These are phyloP conservation scores for Barnettozyma wickerhamii DNA, from an alignment of 805 yeast species.

Conservation along the genomic window DNA sequence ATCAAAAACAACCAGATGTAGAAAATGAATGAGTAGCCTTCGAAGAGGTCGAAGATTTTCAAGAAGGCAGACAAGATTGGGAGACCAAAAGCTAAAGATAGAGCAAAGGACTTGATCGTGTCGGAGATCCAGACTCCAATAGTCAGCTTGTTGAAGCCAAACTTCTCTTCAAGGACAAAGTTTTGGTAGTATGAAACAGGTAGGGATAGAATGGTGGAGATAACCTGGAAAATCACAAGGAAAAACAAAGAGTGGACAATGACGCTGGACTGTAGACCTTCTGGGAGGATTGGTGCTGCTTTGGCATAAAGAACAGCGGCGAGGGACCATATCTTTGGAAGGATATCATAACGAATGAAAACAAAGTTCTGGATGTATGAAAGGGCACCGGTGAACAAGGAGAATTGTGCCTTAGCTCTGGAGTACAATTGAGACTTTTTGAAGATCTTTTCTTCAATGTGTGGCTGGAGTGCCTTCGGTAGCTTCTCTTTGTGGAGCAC, in stretches of 20 bases:
- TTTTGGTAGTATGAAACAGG: constrained; percentile 75
- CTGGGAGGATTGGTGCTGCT: constrained; percentile 26
- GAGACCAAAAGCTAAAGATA: constrained; percentile 58
- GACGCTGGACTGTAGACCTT: constrained; percentile 43
- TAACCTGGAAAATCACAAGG: constrained; percentile 43
- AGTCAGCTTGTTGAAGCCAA: constrained; percentile 90
- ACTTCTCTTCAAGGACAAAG: constrained; percentile 88
- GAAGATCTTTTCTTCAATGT: constrained; percentile 69
- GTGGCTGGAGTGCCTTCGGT: constrained; percentile 65
- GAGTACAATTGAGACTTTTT: constrained; percentile 75
- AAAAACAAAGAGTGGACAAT: constrained; percentile 72
- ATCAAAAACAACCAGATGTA: constrained; percentile 74
- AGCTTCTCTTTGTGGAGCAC: constrained; percentile 52
- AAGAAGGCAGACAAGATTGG: constrained; percentile 73
- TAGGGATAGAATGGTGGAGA: constrained; percentile 50
- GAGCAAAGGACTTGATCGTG: constrained; percentile 51
- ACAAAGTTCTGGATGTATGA: constrained; percentile 52
- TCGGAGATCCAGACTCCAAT: constrained; percentile 68
- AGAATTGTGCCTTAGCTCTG: constrained; percentile 69
- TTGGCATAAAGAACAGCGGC: constrained; percentile 36
- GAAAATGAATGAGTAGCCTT: constrained; percentile 72
- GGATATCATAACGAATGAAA: constrained; percentile 53
- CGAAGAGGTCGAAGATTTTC: constrained; percentile 70
- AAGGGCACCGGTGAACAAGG: constrained; percentile 49
- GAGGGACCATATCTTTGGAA: constrained; percentile 59